phyloP scores from a whole-genome alignment of 352 stramenopile genomes.

The Pythium dissimile region DNA sequence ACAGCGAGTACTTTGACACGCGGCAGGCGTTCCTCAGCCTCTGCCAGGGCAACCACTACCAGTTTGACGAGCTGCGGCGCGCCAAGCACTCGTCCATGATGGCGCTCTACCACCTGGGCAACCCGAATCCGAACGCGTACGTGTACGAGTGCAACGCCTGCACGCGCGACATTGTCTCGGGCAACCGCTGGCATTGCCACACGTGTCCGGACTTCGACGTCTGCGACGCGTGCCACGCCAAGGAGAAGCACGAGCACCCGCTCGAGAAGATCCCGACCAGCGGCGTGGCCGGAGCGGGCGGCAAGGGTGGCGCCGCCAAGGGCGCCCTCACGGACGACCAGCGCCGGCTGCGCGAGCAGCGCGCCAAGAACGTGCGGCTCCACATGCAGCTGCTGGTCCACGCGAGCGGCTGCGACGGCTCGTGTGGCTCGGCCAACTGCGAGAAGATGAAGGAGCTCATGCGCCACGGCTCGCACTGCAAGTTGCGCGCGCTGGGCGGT shows the following conservation, averaged over 20 bases:
- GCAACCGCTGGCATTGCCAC: constrained; percentile 89
- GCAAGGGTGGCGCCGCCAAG: constrained; percentile 16
- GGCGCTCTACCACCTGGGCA: constrained; percentile 98
- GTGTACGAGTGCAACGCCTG: constrained; percentile 87
- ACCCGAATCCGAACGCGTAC: constrained; percentile 89
- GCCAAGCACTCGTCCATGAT: constrained; percentile 99
- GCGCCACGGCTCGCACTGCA: constrained; percentile 94
- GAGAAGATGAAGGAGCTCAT: constrained; percentile 99
- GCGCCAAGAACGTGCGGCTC: constrained; percentile 94
- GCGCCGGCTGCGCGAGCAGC: constrained; percentile 69
- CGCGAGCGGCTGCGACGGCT: constrained; percentile 92
- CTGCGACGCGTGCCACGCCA: constrained; percentile 84
- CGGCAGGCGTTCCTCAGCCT: constrained; percentile 97
- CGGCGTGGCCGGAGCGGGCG: constrained; percentile 22
- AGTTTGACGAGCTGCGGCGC: constrained; percentile 97
- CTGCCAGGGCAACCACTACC: constrained; percentile 97
- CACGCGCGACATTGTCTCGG: constrained; percentile 74
- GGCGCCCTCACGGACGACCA: constrained; percentile 57
- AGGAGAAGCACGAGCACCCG: constrained; percentile 77
- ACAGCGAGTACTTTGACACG: constrained; percentile 94
- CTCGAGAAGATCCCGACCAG: constrained; percentile 81
- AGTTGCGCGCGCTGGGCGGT: constrained; percentile 88
- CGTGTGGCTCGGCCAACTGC: constrained; percentile 96
- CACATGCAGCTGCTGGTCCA: constrained; percentile 99
- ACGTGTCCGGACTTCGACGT: constrained; percentile 88